phyloP scores from a whole-genome alignment of 1,284 basidiomycete species.

The Puccinia horiana region DNA sequence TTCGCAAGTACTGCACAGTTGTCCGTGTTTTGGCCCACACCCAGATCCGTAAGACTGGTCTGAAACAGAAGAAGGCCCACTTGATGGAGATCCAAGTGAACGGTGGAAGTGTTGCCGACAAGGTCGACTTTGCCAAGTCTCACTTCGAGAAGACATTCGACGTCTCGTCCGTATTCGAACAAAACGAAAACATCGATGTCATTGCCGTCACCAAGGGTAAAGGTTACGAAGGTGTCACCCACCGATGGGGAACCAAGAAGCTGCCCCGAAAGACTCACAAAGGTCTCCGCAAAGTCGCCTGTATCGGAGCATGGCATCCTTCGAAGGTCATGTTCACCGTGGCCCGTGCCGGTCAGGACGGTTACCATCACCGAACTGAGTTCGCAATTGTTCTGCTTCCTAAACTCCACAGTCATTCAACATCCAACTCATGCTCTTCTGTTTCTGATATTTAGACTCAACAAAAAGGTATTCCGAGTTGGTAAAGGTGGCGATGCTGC shows the following conservation, averaged over 20 bases:
- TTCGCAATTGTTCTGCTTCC: background rate
- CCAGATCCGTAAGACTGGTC: slow-evolving; percentile 91
- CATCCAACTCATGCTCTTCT: slow-evolving; percentile 73
- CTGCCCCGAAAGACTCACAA: slow-evolving; percentile 98
- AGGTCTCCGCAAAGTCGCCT: slow-evolving; percentile 98
- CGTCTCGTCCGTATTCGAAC: slow-evolving; percentile 83
- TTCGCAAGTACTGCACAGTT: slow-evolving; percentile 99
- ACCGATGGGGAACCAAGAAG: slow-evolving; percentile 99
- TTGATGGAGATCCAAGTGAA: slow-evolving; percentile 99
- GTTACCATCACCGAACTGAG: slow-evolving; percentile 94
- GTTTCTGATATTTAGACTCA: slow-evolving; percentile 65
- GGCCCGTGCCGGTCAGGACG: slow-evolving; percentile 99
- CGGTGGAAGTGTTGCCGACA: slow-evolving; percentile 93
- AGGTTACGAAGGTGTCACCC: slow-evolving; percentile 98
- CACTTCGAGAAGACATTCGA: slow-evolving; percentile 97
- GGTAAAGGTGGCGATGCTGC: slow-evolving; percentile 75
- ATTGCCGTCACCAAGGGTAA: slow-evolving; percentile 99
- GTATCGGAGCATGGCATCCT: slow-evolving; percentile 99
- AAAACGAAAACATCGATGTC: slow-evolving; percentile 94
- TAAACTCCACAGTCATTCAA: background rate
- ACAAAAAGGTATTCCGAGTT: slow-evolving; percentile 72
- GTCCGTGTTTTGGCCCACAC: slow-evolving; percentile 99
- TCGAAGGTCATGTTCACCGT: slow-evolving; percentile 98
- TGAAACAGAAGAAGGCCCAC: slow-evolving; percentile 99
- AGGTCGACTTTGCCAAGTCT: slow-evolving; percentile 92